Evolutionary conservation across 1,139 yeast species (phyloP), one percentile per base, ranked within the genome.

Genomic region (Torulaspora pretoriensis): DNA sequence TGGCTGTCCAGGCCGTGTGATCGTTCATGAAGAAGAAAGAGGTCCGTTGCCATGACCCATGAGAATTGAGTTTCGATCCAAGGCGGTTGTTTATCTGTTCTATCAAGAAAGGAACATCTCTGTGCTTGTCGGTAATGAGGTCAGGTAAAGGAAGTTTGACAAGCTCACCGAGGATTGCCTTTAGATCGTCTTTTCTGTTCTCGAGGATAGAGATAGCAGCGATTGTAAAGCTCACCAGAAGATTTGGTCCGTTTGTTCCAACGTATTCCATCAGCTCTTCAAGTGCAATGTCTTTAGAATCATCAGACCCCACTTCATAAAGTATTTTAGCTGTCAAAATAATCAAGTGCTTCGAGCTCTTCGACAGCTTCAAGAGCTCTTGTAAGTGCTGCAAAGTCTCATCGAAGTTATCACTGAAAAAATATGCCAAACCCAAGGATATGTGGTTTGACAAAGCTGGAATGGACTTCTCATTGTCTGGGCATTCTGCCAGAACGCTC

Each of bases 131-230:
- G 2, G 64, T 62, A 8, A 73, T 68, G 29, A 80, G 58, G 25
- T 73, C 77, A 0, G 61, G 59, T 32, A 83, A 60, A 2, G 81
- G 64, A 35, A 87, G 63, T 0, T 71, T 67, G 19, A 69, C 71
- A 36, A 90, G 68, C 60, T 88, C 96, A 43, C 74, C 74, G 14
- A 87, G 75, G 0, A 94, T 81, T 1, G 72, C 77, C 36, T 77
- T 67, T 52, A 85, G 74, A 24, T 83, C 88, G 0, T 69, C 71
- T 4, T 38, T 38, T 12, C 53, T 52, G n/a, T 53, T 48, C 42
- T 86, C 89, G 12, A 79, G 72, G 4, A 90, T 63, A 0, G 95
- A 81, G 35, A 90, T 80, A 0, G 95, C 92, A 4, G 96, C 96
- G 37, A 90, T 70, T 0, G 89, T 77, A 42, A 89, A 64, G 0